A percentile compares a stretch with the other conserved stretches of the same genome.
Evolutionary conservation across 1,284 basidiomycete genomes (phyloP).

Genomic region (Leccinum variabile): DNA sequence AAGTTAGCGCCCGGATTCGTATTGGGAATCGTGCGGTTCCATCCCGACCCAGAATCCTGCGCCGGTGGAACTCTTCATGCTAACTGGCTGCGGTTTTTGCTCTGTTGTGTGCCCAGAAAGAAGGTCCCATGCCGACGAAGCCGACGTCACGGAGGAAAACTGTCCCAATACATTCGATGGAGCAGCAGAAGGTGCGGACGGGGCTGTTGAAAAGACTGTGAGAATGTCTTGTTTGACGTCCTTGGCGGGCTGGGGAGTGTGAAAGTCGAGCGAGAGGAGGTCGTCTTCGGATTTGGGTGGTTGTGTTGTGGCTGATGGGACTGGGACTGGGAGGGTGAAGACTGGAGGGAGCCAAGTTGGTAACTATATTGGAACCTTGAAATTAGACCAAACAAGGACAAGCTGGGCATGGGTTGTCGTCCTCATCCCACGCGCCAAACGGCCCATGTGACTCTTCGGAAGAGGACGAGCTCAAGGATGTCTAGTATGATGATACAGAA

Average conservation of each 20-base stretch:
- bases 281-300: too few species aligned
- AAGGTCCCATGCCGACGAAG: constrained; percentile 20
- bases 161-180: constrained; percentile 1
- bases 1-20: constrained; percentile 38
- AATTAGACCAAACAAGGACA: too few species aligned
- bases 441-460: too few species aligned
- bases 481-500: too few species aligned
- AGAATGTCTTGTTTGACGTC: constrained; percentile 86
- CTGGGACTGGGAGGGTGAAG: too few species aligned
- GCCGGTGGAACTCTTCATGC: constrained; percentile 60
- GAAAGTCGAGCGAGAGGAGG: too few species aligned
- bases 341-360: too few species aligned
- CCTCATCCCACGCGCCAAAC: too few species aligned
- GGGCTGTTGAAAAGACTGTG: constrained; percentile 70
- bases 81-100: constrained; percentile 35
- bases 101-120: not conserved
- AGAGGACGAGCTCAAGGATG: too few species aligned
- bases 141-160: constrained; percentile 14
- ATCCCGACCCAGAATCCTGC: constrained; percentile 70
- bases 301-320: too few species aligned
- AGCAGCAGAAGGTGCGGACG: not conserved
- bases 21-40: constrained; percentile 39
- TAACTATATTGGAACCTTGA: too few species aligned
- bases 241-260: constrained; percentile 44
- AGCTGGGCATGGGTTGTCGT: too few species aligned